Percentiles rank a stretch among this genome's conserved stretches.
Conservation (phyloP, 2,329 filamentous ascomycete genomes). For the Fusarium irregulare region DNA sequence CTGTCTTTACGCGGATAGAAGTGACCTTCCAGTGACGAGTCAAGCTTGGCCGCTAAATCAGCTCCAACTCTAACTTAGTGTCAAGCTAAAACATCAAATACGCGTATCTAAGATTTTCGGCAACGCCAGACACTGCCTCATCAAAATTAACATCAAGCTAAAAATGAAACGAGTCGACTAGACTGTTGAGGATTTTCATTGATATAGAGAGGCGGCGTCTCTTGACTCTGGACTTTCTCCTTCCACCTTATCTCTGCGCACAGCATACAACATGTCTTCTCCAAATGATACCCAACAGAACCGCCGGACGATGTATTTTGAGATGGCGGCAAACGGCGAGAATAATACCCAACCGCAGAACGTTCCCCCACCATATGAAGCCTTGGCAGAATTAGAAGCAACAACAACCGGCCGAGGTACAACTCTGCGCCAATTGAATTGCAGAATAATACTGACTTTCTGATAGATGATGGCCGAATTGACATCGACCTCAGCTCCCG, state of each 20-base stretch:
- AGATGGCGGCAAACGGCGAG: slow-evolving; percentile 1
- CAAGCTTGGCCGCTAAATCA: background rate
- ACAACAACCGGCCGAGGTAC: background rate
- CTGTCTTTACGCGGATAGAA: background rate
- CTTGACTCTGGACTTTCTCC: accelerated
- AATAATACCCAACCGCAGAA: background rate
- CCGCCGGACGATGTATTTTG: background rate
- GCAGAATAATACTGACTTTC: background rate
- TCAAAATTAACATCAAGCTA: background rate
- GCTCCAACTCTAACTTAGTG: background rate
- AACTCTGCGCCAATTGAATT: too few relatives aligned
- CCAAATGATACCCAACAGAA: background rate
- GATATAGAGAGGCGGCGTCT: background rate
- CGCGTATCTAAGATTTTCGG: background rate
- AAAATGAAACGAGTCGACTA: background rate
- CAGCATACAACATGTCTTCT: background rate
- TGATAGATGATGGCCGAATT: slow-evolving; percentile 6
- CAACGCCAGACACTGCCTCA: background rate
- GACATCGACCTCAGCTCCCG: slow-evolving; percentile 18
- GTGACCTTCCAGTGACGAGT: background rate
- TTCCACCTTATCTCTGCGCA: background rate
- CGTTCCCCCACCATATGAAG: background rate
- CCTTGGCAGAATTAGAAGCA: slow-evolving; percentile 1
- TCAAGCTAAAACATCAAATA: background rate
- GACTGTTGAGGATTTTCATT: background rate